Evolutionary conservation across 768 basidiomycete genomes (phyloP).

Genomic region (Boletus coccyginus): DNA sequence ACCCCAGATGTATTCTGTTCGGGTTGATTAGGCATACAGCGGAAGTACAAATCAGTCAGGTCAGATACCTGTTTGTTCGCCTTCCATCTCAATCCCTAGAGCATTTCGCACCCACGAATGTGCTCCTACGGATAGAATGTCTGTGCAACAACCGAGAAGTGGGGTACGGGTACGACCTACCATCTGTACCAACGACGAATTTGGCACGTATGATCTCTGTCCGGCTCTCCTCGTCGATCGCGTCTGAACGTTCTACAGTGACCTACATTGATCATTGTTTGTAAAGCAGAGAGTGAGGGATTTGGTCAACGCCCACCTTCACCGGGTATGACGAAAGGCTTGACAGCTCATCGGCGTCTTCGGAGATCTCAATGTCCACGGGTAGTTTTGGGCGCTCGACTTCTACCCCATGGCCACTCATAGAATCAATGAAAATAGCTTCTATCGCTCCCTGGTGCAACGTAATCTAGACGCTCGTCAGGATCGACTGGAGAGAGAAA

Average conservation of each 20-base stretch:
- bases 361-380: conserved; percentile 23
- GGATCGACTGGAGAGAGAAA: background rate
- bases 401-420: too few relatives aligned
- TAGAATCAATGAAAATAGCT: too few relatives aligned
- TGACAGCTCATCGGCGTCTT: conserved; percentile 22
- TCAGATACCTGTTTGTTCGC: conserved; percentile 27
- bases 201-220: conserved; percentile 31
- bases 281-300: background rate
- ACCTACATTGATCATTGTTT: background rate
- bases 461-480: conserved; percentile 17
- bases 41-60: conserved; percentile 21
- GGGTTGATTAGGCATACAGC: background rate
- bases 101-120: conserved; percentile 43
- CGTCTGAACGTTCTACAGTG: too few relatives aligned
- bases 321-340: too few relatives aligned
- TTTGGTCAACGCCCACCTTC: conserved; percentile 14
- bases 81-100: conserved; percentile 41
- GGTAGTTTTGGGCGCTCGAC: conserved; percentile 36
- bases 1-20: conserved; percentile 59
- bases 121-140: conserved; percentile 26
- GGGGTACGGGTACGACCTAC: conserved; percentile 5
- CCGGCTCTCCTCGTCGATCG: conserved; percentile 24
- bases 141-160: background rate
- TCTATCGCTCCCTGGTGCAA: conserved; percentile 30
- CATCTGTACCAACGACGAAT: conserved; percentile 34